Conservation (phyloP, 1,284 basidiomycete species). For the Boletus holoroseus region DNA sequence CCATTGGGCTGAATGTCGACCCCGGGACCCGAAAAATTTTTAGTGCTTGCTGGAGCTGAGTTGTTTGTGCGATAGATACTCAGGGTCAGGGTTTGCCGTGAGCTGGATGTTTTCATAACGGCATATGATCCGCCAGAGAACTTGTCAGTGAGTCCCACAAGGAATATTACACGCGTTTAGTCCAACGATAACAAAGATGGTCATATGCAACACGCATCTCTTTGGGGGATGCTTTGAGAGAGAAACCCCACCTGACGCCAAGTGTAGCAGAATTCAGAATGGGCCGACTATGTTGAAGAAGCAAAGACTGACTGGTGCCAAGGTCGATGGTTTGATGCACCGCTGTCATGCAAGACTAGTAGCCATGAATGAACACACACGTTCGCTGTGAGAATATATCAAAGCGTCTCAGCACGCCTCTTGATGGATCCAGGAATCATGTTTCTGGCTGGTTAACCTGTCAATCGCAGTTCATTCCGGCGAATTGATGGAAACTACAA, state of each 20-base stretch:
- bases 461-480: slow-evolving; percentile 5
- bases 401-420: background rate
- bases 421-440: background rate
- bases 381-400: background rate
- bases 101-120: slow-evolving; percentile 16
- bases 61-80: slow-evolving; percentile 9
- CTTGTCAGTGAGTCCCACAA: slow-evolving; percentile 2
- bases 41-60: background rate
- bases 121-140: background rate
- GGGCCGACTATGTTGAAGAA: background rate
- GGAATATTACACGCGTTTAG: background rate
- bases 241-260: background rate
- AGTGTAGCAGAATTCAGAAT: background rate
- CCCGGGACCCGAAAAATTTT: background rate
- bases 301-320: background rate
- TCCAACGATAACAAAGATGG: background rate
- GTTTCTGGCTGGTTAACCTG: background rate
- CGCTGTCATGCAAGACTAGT: background rate
- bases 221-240: background rate
- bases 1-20: slow-evolving; percentile 2
- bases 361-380: background rate
- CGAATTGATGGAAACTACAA: background rate
- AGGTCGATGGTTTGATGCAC: background rate
- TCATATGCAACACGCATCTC: too few relatives aligned
- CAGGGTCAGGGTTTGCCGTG: slow-evolving; percentile 25